phyloP scores from a whole-genome alignment of 2,329 filamentous ascomycete genomes.

The Aspergillus sp. region DNA sequence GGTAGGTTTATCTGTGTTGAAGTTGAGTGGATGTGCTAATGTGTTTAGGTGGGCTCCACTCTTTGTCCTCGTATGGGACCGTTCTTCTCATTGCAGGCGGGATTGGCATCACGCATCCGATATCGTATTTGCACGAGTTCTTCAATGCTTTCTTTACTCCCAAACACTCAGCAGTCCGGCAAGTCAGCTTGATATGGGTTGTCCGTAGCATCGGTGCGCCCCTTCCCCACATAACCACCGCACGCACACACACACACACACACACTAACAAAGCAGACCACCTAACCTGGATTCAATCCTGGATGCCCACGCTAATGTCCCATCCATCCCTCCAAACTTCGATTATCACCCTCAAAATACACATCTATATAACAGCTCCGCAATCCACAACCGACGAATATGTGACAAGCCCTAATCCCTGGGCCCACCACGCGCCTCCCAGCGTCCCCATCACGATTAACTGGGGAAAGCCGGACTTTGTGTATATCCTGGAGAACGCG shows the following conservation, averaged over 20 bases:
- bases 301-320: constrained; percentile 25
- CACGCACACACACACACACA: neutral
- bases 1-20: constrained; percentile 13
- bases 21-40: constrained; percentile 1
- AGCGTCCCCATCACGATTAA: constrained; percentile 19
- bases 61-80: constrained; percentile 26
- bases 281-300: constrained; percentile 28
- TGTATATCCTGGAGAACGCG: constrained; percentile 17
- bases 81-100: constrained; percentile 30
- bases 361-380: constrained; percentile 21
- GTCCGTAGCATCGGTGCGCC: constrained; percentile 25
- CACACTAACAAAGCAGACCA: constrained; percentile 19
- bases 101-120: constrained; percentile 32
- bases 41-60: constrained; percentile 22
- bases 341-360: constrained; percentile 20
- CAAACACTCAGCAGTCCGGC: constrained; percentile 18
- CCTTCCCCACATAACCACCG: neutral
- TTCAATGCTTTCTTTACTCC: constrained; percentile 18
- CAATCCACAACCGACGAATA: constrained; percentile 20
- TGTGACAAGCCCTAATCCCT: constrained; percentile 17
- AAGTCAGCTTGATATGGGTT: constrained; percentile 26
- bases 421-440: constrained; percentile 19
- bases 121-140: constrained; percentile 28
- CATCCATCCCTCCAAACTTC: constrained; percentile 21
- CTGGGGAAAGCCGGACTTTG: constrained; percentile 22